Evolutionary conservation across 768 basidiomycete species (phyloP).

Genomic region (Scleroderma citrinum): DNA sequence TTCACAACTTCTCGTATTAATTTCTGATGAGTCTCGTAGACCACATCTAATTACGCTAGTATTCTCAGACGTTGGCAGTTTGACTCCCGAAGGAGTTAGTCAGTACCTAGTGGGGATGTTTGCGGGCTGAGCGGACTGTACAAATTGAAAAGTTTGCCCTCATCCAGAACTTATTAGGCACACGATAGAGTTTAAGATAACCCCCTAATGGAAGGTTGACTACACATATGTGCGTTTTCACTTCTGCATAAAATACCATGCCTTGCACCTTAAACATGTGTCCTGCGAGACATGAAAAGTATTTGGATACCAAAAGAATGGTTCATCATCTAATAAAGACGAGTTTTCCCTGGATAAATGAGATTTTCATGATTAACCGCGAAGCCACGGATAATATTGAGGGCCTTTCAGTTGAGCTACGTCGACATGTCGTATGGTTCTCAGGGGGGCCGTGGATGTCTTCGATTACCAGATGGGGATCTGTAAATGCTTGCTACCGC

Average conservation of each 20-base stretch:
- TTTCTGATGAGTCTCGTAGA: slow-evolving; percentile 36
- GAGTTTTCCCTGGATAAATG: slow-evolving; percentile 11
- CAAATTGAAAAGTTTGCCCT: slow-evolving; percentile 3
- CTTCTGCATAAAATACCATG: no score
- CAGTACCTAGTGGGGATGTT: slow-evolving; percentile 96
- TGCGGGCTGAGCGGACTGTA: slow-evolving; percentile 46
- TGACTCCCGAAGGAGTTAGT: slow-evolving; percentile 90
- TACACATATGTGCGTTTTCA: slow-evolving; percentile 12
- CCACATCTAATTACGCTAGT: slow-evolving; percentile 93
- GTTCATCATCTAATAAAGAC: slow-evolving; percentile 21
- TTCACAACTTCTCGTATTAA: slow-evolving; percentile 4
- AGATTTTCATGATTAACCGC: slow-evolving; percentile 23
- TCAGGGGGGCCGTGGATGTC: not conserved
- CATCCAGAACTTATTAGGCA: no score
- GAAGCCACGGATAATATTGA: slow-evolving; percentile 9
- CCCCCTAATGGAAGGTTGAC: slow-evolving; percentile 16
- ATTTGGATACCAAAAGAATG: slow-evolving; percentile 5
- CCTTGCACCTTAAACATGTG: slow-evolving; percentile 14
- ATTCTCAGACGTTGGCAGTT: slow-evolving; percentile 89
- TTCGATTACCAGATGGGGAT: not conserved
- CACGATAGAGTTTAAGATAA: slow-evolving; percentile 36
- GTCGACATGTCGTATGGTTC: not conserved
- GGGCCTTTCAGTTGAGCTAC: slow-evolving; percentile 1
- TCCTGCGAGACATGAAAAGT: slow-evolving; percentile 11
- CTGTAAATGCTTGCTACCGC: not conserved